Conservation (phyloP, 148 eudicot genomes). For the Fagopyrum esculentum region DNA sequence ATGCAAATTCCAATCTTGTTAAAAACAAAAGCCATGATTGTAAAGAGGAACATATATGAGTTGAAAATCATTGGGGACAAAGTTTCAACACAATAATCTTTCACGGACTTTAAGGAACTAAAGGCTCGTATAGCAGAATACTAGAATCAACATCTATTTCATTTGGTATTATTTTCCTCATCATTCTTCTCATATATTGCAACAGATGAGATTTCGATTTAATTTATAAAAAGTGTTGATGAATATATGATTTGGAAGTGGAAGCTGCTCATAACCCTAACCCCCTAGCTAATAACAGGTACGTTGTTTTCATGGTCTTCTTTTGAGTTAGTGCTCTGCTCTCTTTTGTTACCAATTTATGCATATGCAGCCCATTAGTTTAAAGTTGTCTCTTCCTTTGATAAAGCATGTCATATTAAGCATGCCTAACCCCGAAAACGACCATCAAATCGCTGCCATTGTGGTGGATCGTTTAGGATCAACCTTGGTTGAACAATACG, state of each 20-base stretch:
- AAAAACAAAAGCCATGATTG: too few species aligned
- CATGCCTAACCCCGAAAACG: neutral
- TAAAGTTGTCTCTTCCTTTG: neutral
- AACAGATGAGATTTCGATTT: too few species aligned
- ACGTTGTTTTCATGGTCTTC: slow-evolving; percentile 4
- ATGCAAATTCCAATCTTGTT: too few species aligned
- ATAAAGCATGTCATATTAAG: neutral
- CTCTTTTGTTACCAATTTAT: neutral
- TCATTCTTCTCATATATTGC: too few species aligned
- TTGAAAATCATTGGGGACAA: too few species aligned
- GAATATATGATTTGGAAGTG: neutral
- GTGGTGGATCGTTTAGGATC: neutral
- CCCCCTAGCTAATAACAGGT: neutral
- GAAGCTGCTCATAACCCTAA: neutral
- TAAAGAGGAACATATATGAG: too few species aligned
- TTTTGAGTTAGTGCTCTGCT: neutral
- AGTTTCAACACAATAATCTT: too few species aligned
- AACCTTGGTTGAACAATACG: too few species aligned
- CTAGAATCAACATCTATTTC: too few species aligned
- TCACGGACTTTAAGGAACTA: too few species aligned
- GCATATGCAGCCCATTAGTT: neutral
- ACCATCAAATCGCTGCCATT: neutral
- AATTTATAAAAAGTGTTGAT: neutral
- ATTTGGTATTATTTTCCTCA: too few species aligned
- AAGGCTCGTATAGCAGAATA: too few species aligned